phyloP scores from a whole-genome alignment of 2,329 filamentous ascomycete species.

The Pseudocercospora fuligena region DNA sequence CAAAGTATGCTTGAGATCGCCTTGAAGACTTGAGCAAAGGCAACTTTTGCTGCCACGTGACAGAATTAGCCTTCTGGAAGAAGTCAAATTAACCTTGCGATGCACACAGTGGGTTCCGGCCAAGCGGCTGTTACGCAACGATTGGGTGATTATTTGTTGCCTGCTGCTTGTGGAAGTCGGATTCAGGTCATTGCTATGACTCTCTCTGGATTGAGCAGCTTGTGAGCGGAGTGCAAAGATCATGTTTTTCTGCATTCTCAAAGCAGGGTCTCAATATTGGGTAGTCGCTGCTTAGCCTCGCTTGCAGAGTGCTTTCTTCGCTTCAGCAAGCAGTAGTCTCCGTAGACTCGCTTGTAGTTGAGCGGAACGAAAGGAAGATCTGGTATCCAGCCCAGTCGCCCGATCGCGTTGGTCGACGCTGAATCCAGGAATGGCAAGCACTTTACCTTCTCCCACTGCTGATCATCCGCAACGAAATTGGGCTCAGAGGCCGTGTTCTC shows the following conservation, averaged over 20 bases:
- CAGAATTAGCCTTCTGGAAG: not conserved
- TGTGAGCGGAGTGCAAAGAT: not conserved
- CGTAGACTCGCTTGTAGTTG: constrained; percentile 76
- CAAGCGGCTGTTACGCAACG: not conserved
- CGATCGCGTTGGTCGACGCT: constrained; percentile 71
- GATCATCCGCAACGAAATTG: constrained; percentile 72
- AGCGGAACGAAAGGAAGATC: constrained; percentile 71
- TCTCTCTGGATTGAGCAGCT: not conserved
- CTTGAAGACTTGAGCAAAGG: not conserved
- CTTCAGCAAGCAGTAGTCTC: constrained; percentile 81
- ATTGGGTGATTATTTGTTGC: not conserved
- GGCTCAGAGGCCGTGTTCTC: constrained; percentile 72
- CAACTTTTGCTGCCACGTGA: not conserved
- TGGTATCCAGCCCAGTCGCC: constrained; percentile 82
- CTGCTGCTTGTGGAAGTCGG: not conserved
- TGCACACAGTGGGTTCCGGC: not conserved
- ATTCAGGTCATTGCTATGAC: too few species aligned
- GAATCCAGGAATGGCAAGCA: constrained; percentile 84
- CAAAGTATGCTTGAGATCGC: not conserved
- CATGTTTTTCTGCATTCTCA: not conserved
- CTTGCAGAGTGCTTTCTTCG: constrained; percentile 48
- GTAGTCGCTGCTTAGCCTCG: constrained; percentile 15
- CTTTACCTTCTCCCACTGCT: constrained; percentile 77
- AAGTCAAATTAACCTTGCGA: not conserved
- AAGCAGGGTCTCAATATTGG: constrained; percentile 27